phyloP scores from a whole-genome alignment of 2,329 filamentous ascomycete species.

The Calonectria crousiana region DNA sequence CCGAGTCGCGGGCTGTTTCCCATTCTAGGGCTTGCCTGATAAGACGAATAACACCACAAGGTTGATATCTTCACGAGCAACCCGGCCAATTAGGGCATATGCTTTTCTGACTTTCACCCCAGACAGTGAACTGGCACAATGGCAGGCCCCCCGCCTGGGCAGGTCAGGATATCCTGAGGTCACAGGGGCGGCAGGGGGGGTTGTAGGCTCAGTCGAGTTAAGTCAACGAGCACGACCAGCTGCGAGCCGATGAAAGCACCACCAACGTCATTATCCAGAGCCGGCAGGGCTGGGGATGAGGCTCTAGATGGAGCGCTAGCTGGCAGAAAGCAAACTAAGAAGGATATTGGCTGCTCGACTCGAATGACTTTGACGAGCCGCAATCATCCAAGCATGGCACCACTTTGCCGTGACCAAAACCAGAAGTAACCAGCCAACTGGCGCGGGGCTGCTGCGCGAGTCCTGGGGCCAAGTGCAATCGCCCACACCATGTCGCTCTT shows the following conservation, averaged over 20 bases:
- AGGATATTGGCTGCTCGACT: background rate
- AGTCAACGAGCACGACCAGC: background rate
- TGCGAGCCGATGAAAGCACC: background rate
- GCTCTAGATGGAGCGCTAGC: conserved; percentile 4
- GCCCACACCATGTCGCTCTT: background rate
- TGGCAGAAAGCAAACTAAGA: conserved; percentile 2
- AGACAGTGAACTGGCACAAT: conserved; percentile 15
- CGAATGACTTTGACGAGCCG: background rate
- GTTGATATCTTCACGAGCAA: conserved; percentile 2
- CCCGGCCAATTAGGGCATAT: background rate
- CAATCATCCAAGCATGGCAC: conserved; percentile 11
- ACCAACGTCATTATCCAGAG: background rate
- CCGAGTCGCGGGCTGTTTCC: background rate
- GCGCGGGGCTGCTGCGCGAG: background rate
- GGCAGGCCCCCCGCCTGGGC: conserved; percentile 15
- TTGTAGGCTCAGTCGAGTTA: background rate
- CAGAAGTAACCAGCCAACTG: background rate
- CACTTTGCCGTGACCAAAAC: background rate
- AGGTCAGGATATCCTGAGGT: conserved; percentile 10
- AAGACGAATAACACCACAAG: background rate
- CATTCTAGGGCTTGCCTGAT: background rate
- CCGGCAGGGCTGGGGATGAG: background rate
- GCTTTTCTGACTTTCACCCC: background rate
- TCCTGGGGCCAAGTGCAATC: background rate
- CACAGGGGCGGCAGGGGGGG: background rate